Evolutionary conservation across 305 asterid species (phyloP), one percentile per base, ranked within the genome.

Genomic region (Fraxinus sp.): DNA sequence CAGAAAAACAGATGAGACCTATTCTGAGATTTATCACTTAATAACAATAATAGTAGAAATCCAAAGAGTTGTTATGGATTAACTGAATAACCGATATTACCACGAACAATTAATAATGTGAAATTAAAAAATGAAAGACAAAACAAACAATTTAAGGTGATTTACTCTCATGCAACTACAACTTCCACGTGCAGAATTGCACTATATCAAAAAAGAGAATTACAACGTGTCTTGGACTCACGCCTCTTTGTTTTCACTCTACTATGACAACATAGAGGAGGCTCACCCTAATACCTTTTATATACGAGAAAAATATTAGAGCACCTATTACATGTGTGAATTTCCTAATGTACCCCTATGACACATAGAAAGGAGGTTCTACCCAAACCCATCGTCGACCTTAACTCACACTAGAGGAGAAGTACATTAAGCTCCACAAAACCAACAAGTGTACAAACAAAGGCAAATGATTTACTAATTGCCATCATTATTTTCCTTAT

Each of bases 401-500:
- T 66, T 66, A 66, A 13, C 18, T 7, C 37, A 30, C 9, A 70
- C 75, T 62, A 70, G 36, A 32, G 22, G 41, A 70, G 20, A 70
- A 70, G 37, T 30, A 14, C 75, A 28, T 70, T 70, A 26, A 33
- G 74, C 74, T 66, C 74, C 74, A 26, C 74, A 28, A 28, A 28
- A 68, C 22, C 37, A 70, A 70, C 35, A 33, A 71, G 30, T 35
- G 16, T 35, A 73, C 2, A 14, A 73, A 55, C 41, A 9, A 74
- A 62, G 22, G 49, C 28, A 82, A 35, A 64, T 3, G 72, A 68
- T 22, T 20, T 64, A 20, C 11, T 20, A 13, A 33, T 24, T 30
- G 30, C 75, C 59, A 46, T 30, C 71, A 1, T 18, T 74, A 35
- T 76, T 79, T 82, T 80, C 74, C 39, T 82, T 10, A 59, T 22